Conservation (phyloP, 2,329 filamentous ascomycete species). For the Sporothrix dimorphospora region DNA sequence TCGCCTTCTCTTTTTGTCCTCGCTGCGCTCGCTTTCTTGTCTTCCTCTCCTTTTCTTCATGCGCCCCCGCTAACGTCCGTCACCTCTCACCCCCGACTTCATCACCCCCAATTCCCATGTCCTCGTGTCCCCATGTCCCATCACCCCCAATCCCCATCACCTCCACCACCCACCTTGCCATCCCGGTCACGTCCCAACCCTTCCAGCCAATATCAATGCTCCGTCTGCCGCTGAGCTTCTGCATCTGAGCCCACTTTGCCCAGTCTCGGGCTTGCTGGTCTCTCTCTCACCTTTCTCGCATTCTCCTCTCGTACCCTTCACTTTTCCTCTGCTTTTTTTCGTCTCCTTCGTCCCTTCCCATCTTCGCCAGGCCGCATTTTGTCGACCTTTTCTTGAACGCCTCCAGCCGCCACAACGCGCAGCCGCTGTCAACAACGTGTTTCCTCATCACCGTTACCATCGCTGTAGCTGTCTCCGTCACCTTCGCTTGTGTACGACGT, state of each 20-base stretch:
- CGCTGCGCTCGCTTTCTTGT: not conserved
- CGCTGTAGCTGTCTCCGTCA: not conserved
- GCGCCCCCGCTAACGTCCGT: not conserved
- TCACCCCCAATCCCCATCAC: conserved; percentile 1
- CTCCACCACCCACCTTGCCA: not conserved
- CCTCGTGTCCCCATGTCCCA: not conserved
- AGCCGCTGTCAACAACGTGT: conserved; percentile 23
- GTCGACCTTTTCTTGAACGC: not conserved
- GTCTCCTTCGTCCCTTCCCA: no score
- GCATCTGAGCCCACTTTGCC: conserved; percentile 30
- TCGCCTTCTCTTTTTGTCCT: not conserved
- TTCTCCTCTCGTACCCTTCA: not conserved
- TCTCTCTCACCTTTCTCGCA: no score
- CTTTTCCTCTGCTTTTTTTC: not conserved
- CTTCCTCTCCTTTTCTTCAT: not conserved
- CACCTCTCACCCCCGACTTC: not conserved
- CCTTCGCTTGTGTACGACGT: not conserved
- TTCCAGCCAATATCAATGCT: conserved; percentile 58
- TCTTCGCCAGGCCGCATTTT: conserved; percentile 7
- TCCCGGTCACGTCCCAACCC: not conserved
- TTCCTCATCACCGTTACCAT: not conserved
- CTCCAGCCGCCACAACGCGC: not conserved
- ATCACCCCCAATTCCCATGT: not conserved
- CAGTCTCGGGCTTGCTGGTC: not conserved
- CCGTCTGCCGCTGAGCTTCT: conserved; percentile 50